A percentile compares a stretch with the other conserved stretches of the same genome.
These are phyloP conservation scores for Aurinia saxatilis DNA, from an alignment of 345 rosid genomes.

Conservation along the genomic window DNA sequence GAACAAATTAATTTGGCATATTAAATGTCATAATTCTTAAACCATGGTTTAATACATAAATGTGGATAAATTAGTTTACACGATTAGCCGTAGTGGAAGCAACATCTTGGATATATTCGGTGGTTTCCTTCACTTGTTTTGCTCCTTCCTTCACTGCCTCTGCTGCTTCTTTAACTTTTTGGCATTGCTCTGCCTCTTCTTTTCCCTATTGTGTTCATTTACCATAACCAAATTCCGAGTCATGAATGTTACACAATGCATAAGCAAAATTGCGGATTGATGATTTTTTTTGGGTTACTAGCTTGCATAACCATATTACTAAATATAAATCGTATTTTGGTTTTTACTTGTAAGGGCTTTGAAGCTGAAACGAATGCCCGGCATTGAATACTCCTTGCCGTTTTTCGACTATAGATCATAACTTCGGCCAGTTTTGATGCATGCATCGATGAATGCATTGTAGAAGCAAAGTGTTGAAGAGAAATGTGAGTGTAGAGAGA, in stretches of 20 bases:
- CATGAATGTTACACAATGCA: not conserved
- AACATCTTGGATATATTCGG: constrained; percentile 30
- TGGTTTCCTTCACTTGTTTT: constrained; percentile 40
- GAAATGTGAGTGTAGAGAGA: not conserved
- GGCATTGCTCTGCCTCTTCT: constrained; percentile 39
- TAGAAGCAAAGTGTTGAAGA: not conserved
- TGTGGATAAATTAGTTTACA: constrained; percentile 11
- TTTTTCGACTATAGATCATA: constrained; percentile 11
- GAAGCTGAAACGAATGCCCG: constrained; percentile 27
- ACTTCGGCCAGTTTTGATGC: constrained; percentile 19
- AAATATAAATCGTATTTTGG: not conserved
- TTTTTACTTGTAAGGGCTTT: constrained; percentile 28
- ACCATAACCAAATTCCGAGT: not conserved
- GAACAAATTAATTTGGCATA: not conserved
- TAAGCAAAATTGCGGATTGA: too few relatives aligned
- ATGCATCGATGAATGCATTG: too few relatives aligned
- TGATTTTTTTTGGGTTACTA: not conserved
- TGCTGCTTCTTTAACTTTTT: constrained; percentile 58
- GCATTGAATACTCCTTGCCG: constrained; percentile 11
- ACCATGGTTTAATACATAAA: not conserved
- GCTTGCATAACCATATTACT: not conserved
- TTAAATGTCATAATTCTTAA: not conserved
- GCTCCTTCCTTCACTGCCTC: constrained; percentile 58
- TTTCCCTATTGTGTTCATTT: constrained; percentile 24
- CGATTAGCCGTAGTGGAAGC: constrained; percentile 30